Evolutionary conservation across 768 basidiomycete species (phyloP).

Genomic region (Wakefieldia striispora): DNA sequence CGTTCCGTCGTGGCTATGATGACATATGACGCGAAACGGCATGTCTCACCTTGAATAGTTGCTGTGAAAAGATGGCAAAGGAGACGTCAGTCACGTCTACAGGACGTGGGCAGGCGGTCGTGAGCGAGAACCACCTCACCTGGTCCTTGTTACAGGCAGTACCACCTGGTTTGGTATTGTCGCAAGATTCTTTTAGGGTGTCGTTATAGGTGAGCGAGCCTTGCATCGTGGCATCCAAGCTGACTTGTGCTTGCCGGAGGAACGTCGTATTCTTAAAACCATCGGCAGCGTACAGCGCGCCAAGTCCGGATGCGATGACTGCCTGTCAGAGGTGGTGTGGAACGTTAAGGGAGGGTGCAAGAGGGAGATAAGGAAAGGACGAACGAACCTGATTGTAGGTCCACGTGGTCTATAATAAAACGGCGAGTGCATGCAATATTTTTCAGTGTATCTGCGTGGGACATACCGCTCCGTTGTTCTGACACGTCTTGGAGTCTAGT

Average conservation of each 20-base stretch:
- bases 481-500: slow-evolving; percentile 19
- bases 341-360: neutral
- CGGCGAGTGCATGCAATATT: neutral
- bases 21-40: neutral
- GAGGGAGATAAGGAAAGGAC: neutral
- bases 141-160: slow-evolving; percentile 47
- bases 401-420: slow-evolving; percentile 46
- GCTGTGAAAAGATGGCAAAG: slow-evolving; percentile 1
- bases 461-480: slow-evolving; percentile 28
- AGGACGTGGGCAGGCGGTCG: neutral
- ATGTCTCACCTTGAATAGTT: slow-evolving; percentile 32
- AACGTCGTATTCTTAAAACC: slow-evolving; percentile 37
- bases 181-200: slow-evolving; percentile 53
- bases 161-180: slow-evolving; percentile 40
- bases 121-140: slow-evolving; percentile 11
- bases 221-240: slow-evolving; percentile 48
- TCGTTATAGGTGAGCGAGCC: slow-evolving; percentile 35
- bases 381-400: slow-evolving; percentile 52
- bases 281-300: slow-evolving; percentile 42
- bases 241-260: slow-evolving; percentile 49
- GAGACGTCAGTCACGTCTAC: neutral
- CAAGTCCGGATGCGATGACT: slow-evolving; percentile 54
- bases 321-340: slow-evolving; percentile 32
- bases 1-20: neutral
- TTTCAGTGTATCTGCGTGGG: too few species aligned